Evolutionary conservation across 2,329 filamentous ascomycete genomes (phyloP).

Genomic region (Paramyrothecium sp.): DNA sequence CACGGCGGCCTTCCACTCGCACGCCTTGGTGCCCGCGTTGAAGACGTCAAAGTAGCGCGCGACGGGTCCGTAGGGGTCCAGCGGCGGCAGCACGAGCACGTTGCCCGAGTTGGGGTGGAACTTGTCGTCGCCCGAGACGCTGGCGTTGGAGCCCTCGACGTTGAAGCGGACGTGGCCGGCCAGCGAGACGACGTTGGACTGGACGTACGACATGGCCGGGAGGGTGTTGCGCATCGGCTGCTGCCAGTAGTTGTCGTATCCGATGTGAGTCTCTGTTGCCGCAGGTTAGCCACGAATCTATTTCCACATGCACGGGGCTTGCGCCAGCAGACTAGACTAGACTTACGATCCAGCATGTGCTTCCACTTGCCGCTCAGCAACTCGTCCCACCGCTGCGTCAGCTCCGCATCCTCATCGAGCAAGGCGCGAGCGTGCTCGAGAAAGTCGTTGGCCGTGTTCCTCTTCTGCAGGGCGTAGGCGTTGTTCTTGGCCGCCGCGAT

Average conservation of each 20-base stretch:
- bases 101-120: constrained; percentile 50
- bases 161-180: constrained; percentile 33
- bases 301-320: background rate
- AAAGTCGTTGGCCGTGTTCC: constrained; percentile 53
- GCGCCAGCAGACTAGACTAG: background rate
- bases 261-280: constrained; percentile 47
- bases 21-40: constrained; percentile 26
- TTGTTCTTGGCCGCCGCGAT: constrained; percentile 48
- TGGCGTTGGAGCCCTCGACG: constrained; percentile 29
- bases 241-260: constrained; percentile 59
- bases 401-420: constrained; percentile 49
- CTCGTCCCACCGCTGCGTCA: constrained; percentile 50
- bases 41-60: constrained; percentile 33
- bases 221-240: constrained; percentile 71
- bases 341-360: constrained; percentile 35
- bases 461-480: constrained; percentile 53
- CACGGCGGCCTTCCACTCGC: constrained; percentile 24
- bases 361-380: constrained; percentile 55
- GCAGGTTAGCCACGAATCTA: background rate
- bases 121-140: constrained; percentile 36
- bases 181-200: constrained; percentile 56
- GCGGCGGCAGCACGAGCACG: constrained; percentile 27
- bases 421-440: constrained; percentile 44
- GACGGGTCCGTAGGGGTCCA: constrained; percentile 27
- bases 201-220: constrained; percentile 41